Conservation (phyloP, 169 alveolate species). For the Babesia bigemina region DNA sequence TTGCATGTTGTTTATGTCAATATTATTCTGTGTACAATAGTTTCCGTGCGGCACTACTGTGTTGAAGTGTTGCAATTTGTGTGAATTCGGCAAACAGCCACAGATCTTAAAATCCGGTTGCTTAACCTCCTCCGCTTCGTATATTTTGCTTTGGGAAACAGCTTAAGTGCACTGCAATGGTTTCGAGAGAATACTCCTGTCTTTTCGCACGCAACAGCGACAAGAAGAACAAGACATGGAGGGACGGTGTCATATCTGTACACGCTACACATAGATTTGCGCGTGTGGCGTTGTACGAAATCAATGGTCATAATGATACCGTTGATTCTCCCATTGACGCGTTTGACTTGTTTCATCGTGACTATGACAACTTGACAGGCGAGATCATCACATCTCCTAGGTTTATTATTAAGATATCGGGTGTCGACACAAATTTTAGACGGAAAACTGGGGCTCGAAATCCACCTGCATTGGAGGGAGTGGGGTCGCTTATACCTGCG, state of each 20-base stretch:
- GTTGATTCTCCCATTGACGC: conserved; percentile 34
- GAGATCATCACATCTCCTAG: conserved; percentile 23
- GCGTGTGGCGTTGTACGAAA: conserved; percentile 42
- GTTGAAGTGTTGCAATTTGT: background rate
- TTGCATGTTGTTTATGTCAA: background rate
- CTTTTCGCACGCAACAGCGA: conserved; percentile 43
- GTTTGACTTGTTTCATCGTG: conserved; percentile 39
- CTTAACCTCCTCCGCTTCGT: no score
- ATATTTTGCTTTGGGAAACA: no score
- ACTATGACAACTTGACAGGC: conserved; percentile 26
- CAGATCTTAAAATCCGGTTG: no score
- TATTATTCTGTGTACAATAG: background rate
- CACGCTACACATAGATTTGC: conserved; percentile 43
- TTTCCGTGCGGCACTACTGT: background rate
- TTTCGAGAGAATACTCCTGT: conserved; percentile 21
- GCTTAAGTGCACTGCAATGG: background rate
- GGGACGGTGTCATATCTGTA: conserved; percentile 43
- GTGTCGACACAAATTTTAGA: background rate
- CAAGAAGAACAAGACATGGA: conserved; percentile 49
- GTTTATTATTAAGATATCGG: background rate
- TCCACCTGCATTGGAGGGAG: background rate
- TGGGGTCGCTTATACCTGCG: background rate
- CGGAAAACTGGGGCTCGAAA: background rate
- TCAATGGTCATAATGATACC: background rate
- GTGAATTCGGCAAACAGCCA: no score